Conservation (phyloP, 129 eudicot species). For the Lactuca sativa region DNA sequence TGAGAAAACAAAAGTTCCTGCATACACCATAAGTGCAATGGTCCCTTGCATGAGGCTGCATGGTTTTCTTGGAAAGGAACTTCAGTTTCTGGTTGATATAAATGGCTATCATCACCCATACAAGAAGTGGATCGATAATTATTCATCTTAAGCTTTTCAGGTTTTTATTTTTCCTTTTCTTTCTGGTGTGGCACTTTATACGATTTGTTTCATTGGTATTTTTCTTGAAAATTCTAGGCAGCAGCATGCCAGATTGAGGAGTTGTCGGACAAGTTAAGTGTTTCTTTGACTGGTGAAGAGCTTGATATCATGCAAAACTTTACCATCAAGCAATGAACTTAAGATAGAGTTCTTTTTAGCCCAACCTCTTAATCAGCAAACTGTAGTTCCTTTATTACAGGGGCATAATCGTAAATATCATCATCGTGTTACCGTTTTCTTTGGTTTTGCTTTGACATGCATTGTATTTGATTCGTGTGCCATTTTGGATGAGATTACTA, state of each 20-base stretch:
- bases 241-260: constrained; percentile 70
- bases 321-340: constrained; percentile 82
- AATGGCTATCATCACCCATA: constrained; percentile 40
- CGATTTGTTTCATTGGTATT: background rate
- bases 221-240: constrained; percentile 35
- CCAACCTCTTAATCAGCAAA: constrained; percentile 60
- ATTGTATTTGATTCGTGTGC: constrained; percentile 86
- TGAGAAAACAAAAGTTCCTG: constrained; percentile 78
- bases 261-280: constrained; percentile 77
- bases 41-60: constrained; percentile 89
- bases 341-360: constrained; percentile 69
- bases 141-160: constrained; percentile 55
- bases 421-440: constrained; percentile 46
- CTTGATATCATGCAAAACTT: constrained; percentile 67
- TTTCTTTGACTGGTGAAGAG: constrained; percentile 77
- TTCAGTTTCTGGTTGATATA: constrained; percentile 40
- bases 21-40: constrained; percentile 85
- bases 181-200: background rate
- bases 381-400: constrained; percentile 60
- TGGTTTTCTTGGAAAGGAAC: constrained; percentile 68
- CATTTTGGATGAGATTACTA: constrained; percentile 68
- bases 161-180: constrained; percentile 18
- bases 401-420: constrained; percentile 37
- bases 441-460: constrained; percentile 94
- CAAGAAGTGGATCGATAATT: constrained; percentile 70